phyloP scores from a whole-genome alignment of 2,329 filamentous ascomycete genomes.

The Pestalotiopsis sp. region DNA sequence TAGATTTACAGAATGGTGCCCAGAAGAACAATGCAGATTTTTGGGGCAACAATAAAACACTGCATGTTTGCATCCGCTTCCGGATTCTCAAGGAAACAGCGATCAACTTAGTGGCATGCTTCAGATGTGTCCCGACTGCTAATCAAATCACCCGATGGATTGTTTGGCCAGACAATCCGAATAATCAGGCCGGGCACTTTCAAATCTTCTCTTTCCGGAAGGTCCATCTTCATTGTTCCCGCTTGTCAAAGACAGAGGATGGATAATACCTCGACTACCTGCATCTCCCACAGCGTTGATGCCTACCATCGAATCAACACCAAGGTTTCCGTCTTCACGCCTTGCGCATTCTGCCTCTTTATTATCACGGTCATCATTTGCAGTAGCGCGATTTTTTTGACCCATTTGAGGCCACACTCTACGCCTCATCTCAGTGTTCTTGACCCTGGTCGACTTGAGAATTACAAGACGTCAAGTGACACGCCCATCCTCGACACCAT shows the following conservation, averaged over 20 bases:
- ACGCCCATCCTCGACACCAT: too few relatives aligned
- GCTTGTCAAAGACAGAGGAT: neutral
- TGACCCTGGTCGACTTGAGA: too few relatives aligned
- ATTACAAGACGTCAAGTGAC: too few relatives aligned
- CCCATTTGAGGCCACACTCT: too few relatives aligned
- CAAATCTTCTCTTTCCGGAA: neutral
- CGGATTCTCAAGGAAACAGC: neutral
- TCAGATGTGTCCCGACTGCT: neutral
- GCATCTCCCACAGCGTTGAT: neutral
- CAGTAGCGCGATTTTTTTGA: too few relatives aligned
- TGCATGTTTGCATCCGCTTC: neutral
- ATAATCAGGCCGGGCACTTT: neutral
- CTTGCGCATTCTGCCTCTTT: too few relatives aligned
- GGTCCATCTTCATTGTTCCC: neutral
- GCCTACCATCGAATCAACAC: neutral
- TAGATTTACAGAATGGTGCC: neutral
- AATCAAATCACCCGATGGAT: neutral
- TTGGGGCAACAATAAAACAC: too few relatives aligned
- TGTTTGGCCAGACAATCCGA: neutral
- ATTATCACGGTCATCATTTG: too few relatives aligned
- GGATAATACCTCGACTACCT: neutral
- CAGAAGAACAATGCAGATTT: neutral
- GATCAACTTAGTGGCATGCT: neutral
- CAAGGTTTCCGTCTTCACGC: neutral
- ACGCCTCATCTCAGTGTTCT: too few relatives aligned